Conservation (phyloP, 257 asterid species). For the Capsicum baccatum region DNA sequence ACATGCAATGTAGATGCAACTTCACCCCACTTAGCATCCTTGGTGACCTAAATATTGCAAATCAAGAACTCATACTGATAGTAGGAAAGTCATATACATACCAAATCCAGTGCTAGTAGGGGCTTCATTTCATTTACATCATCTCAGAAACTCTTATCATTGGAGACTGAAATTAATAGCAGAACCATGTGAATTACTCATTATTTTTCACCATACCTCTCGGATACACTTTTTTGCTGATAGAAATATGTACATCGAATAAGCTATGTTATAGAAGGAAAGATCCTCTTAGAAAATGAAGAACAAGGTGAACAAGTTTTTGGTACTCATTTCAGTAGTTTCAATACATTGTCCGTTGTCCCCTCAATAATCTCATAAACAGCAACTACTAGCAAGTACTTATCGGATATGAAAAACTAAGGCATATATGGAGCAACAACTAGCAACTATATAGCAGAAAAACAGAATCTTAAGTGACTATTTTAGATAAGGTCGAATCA, state of each 20-base stretch:
- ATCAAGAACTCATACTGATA: not conserved
- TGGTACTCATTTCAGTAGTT: not conserved
- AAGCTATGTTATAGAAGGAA: not conserved
- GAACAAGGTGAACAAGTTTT: not conserved
- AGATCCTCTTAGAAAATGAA: not conserved
- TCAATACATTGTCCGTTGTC: not conserved
- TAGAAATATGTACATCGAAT: not conserved
- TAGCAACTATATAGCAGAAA: conserved; percentile 14
- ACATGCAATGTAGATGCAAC: conserved; percentile 50
- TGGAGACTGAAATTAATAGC: not conserved
- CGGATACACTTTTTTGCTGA: not conserved
- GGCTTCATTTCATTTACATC: not conserved
- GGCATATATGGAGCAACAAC: not conserved
- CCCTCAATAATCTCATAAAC: not conserved
- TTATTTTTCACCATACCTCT: not conserved
- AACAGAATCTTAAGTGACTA: not conserved
- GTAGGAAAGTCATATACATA: not conserved
- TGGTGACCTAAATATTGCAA: conserved; percentile 53
- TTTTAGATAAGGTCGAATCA: not conserved
- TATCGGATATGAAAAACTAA: not conserved
- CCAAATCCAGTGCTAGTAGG: not conserved
- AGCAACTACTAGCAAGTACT: not conserved
- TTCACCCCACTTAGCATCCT: conserved; percentile 69
- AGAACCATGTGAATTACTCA: not conserved
- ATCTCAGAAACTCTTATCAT: not conserved